Evolutionary conservation across 169 alveolate genomes (phyloP), one percentile per base, ranked within the genome.

Genomic region (Cryptosporidium andersoni): DNA sequence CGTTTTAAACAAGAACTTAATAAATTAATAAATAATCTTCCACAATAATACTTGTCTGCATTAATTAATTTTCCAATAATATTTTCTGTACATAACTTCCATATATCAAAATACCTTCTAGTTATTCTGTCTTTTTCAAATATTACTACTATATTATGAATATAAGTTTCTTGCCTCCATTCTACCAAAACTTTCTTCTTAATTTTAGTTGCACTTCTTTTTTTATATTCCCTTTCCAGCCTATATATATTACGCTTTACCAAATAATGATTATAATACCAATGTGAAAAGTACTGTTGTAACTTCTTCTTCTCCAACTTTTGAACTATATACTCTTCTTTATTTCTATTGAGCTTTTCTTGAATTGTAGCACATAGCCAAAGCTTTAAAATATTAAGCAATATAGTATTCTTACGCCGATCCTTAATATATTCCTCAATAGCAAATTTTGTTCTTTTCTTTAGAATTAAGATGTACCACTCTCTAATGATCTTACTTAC

Each of bases 251-350:
- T 34, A 34, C 60, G 55, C 25, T 34, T 74, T 5, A 11, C 36
- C 37, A 74, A 42, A 56, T 74, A 74, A 25, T 74, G 85, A 7
- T 74, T 49, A 37, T 60, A 47, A 49, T 74, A 74, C 85, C 85
- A 74, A 58, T 58, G 55, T 1, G 14, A 14, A 4, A 55, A 43
- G 14, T n/a, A 42, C 25, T 14, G n/a, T n/a, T 25, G 16, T 5
- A 56, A 42, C 2, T 58, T 58, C 2, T 25, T 34, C 14, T 74
- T 8, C 16, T n/a, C 45, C 34, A 14, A 58, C 11, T 74, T 74
- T 2, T n/a, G 55, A 5, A 45, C 2, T 1, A 74, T 45, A 37
- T 58, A 74, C 3, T 74, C 68, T 9, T 45, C 47, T 42, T 36
- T 74, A 8, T 6, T 51, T n/a, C n/a, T 9, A 60, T 74, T 74